These are phyloP conservation scores for Lentinula detonsa DNA, from an alignment of 768 basidiomycete species.

Conservation along the genomic window DNA sequence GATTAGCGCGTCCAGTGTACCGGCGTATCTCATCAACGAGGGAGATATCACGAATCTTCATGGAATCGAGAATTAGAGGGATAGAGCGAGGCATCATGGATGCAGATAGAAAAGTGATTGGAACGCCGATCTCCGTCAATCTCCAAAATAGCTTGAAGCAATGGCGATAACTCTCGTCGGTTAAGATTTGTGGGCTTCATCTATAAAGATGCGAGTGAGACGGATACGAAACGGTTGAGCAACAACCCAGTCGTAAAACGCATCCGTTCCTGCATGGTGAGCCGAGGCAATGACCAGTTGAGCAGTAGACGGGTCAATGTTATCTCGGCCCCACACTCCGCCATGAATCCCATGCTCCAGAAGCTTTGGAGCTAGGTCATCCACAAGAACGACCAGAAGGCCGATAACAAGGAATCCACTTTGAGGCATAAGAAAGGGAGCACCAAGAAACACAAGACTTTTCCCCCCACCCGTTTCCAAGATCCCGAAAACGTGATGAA, in stretches of 20 bases:
- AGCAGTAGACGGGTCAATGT: not conserved
- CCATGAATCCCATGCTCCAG: not conserved
- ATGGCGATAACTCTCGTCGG: not conserved
- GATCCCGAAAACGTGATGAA: not conserved
- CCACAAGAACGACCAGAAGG: not conserved
- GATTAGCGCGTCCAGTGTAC: not conserved
- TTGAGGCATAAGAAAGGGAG: not conserved
- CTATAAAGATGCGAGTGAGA: not conserved
- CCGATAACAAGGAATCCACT: not conserved
- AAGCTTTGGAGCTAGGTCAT: not conserved
- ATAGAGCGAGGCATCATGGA: not conserved
- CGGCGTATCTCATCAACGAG: not conserved
- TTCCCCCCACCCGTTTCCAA: constrained; percentile 1
- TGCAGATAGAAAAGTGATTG: not conserved
- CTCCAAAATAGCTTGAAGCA: not conserved
- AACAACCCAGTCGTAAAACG: not conserved
- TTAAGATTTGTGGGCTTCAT: not conserved
- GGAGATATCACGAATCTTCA: not conserved
- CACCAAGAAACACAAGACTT: not conserved
- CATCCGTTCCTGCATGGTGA: not conserved
- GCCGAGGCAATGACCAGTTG: not conserved
- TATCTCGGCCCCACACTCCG: not conserved
- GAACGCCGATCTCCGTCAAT: not conserved
- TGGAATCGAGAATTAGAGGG: not conserved
- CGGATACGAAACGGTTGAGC: not conserved